Conservation (phyloP, 768 basidiomycete species). For the Basidioascus undulatus region DNA sequence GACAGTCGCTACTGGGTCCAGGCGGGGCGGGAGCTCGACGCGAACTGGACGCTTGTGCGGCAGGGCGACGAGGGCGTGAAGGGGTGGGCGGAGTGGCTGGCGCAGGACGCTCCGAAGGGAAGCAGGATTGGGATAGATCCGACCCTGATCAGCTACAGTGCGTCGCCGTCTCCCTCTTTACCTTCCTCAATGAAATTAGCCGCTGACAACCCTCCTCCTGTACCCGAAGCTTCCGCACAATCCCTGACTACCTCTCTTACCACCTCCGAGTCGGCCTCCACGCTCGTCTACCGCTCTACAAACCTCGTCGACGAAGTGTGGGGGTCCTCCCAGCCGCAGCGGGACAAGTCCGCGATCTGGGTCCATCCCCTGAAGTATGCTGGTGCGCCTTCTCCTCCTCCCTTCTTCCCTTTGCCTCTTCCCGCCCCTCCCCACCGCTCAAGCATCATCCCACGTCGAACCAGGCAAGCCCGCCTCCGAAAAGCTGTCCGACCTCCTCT, state of each 20-base stretch:
- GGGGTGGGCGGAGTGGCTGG: conserved; percentile 58
- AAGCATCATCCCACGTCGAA: too few relatives aligned
- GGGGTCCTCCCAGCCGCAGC: conserved; percentile 48
- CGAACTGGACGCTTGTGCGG: conserved; percentile 43
- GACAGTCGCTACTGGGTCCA: conserved; percentile 14
- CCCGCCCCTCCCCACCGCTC: conserved; percentile 25
- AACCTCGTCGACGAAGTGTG: conserved; percentile 66
- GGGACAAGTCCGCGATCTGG: conserved; percentile 36
- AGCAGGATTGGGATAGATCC: conserved; percentile 59
- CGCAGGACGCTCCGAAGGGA: conserved; percentile 9
- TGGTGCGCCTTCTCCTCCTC: conserved; percentile 19
- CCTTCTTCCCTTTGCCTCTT: background rate
- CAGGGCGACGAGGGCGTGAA: conserved; percentile 32
- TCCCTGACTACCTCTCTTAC: conserved; percentile 40
- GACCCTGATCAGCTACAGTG: conserved; percentile 30
- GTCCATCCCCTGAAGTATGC: conserved; percentile 48
- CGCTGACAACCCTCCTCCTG: background rate
- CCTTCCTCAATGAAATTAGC: background rate
- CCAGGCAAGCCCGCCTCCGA: conserved; percentile 28
- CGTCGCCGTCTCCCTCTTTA: background rate
- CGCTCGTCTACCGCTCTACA: conserved; percentile 53
- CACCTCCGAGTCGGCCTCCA: conserved; percentile 27
- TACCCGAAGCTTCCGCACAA: conserved; percentile 2
- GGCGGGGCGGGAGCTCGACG: conserved; percentile 9
- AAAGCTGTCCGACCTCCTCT: conserved; percentile 46